Evolutionary conservation across 1,139 yeast genomes (phyloP).

Genomic region (Debaryomyces udenii): DNA sequence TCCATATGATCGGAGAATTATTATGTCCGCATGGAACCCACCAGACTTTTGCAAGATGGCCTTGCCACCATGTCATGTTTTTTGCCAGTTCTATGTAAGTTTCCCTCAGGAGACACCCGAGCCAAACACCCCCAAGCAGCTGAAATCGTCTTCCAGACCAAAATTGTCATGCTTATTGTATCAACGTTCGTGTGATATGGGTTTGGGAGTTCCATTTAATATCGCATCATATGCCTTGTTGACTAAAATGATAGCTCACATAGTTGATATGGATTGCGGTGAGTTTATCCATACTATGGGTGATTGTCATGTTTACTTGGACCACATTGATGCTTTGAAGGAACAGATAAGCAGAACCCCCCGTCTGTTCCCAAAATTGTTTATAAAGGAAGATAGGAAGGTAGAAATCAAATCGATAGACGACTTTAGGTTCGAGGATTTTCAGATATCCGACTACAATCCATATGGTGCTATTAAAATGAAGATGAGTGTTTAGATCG

Average conservation of each 20-base stretch:
- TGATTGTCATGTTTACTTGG: constrained; percentile 91
- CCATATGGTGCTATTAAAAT: constrained; percentile 86
- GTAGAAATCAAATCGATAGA: constrained; percentile 66
- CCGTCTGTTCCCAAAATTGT: constrained; percentile 74
- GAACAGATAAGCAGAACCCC: constrained; percentile 80
- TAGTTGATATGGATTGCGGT: constrained; percentile 92
- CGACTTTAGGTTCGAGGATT: constrained; percentile 87
- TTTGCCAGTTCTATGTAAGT: constrained; percentile 91
- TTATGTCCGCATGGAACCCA: constrained; percentile 98
- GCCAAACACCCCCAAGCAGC: constrained; percentile 19
- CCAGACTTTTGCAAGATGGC: constrained; percentile 95
- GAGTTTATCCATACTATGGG: constrained; percentile 96
- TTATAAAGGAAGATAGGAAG: constrained; percentile 58
- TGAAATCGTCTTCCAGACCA: constrained; percentile 43
- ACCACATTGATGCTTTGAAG: constrained; percentile 87
- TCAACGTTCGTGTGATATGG: constrained; percentile 99
- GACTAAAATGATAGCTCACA: constrained; percentile 93
- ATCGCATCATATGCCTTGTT: constrained; percentile 94
- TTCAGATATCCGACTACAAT: constrained; percentile 73
- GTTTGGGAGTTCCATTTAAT: constrained; percentile 96
- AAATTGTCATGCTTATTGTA: constrained; percentile 83
- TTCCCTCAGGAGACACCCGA: constrained; percentile 54
- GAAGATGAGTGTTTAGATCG: constrained; percentile 66
- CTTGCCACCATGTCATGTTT: constrained; percentile 96
- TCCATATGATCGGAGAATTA: constrained; percentile 93